Evolutionary conservation across 177 flowering plant genomes (phyloP).

Genomic region (Vitis hybrid): DNA sequence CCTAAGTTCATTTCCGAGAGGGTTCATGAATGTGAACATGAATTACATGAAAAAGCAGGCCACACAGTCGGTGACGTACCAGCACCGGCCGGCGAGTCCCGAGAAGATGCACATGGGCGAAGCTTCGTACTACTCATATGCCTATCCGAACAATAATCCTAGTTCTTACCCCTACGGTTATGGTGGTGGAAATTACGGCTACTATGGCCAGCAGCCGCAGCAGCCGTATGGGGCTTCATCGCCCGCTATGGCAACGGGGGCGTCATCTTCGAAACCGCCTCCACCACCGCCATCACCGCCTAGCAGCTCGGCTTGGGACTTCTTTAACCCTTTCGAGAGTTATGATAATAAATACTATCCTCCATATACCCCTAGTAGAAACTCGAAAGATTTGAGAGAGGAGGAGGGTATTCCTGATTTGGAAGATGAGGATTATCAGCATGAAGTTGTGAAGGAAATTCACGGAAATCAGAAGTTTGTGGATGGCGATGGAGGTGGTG

Average conservation of each 20-base stretch:
- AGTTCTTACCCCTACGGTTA: slow-evolving; percentile 24
- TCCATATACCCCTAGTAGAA: slow-evolving; percentile 64
- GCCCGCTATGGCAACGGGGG: slow-evolving; percentile 12
- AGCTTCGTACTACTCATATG: slow-evolving; percentile 31
- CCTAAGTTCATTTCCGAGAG: slow-evolving; percentile 8
- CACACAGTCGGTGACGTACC: slow-evolving; percentile 57
- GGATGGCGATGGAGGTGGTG: slow-evolving; percentile 27
- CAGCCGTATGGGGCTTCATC: slow-evolving; percentile 28
- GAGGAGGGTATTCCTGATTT: slow-evolving; percentile 98
- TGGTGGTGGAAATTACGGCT: slow-evolving; percentile 29
- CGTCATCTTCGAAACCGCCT: slow-evolving; percentile 59
- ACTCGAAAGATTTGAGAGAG: slow-evolving; percentile 83
- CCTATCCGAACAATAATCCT: slow-evolving; percentile 6
- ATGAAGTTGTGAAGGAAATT: slow-evolving; percentile 80
- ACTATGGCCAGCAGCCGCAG: slow-evolving; percentile 20
- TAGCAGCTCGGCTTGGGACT: slow-evolving; percentile 73
- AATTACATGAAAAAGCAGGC: slow-evolving; percentile 69
- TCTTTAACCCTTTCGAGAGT: slow-evolving; percentile 63
- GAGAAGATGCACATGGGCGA: slow-evolving; percentile 47
- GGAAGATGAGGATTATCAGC: slow-evolving; percentile 71
- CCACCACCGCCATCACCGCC: slow-evolving; percentile 95
- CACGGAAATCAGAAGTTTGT: slow-evolving; percentile 57
- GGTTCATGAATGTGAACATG: slow-evolving; percentile 36
- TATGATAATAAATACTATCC: slow-evolving; percentile 48
- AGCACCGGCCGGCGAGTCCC: slow-evolving; percentile 54